Evolutionary conservation across 345 rosid genomes (phyloP), one percentile per base, ranked within the genome.

Genomic region (Stellera chamaejasme): DNA sequence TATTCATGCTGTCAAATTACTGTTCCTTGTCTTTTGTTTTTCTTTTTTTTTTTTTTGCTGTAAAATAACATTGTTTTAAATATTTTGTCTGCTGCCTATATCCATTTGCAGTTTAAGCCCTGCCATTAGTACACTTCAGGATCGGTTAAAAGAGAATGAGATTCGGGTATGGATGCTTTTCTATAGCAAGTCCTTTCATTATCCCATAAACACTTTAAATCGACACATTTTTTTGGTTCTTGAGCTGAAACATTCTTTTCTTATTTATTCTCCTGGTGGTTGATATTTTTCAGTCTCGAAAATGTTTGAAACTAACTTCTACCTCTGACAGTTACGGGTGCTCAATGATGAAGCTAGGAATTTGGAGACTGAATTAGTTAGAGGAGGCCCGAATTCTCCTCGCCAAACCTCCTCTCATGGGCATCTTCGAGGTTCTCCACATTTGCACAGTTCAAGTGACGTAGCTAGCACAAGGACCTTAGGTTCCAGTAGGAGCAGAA

Each of bases 61-160:
- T 49, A 10, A 16, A 16, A 25, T 49, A 5, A 45, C 0, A 2
- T 11, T 19, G 23, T 36, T 43, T 46, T 11, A n/a, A 47, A 19
- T 69, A 54, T 61, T 65, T 55, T 45, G 41, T 49, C 52, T 62
- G 39, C 16, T 59, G 64, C 63, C 67, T 52, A 13, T 64, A 45
- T 23, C 43, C 28, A 19, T 57, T 27, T 66, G 59, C 84, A 89
- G 97, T 77, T 77, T 93, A 77, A 89, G 90, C 77, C 99, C 99
- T 15, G 94, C 99, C 57, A 81, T 93, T 50, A 77, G 50, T 54
- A 82, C 85, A 48, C 99, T 93, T 66, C 88, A 93, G 58, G 99
- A 82, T 56, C 83, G 85, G 64, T 58, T 87, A 78, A 82, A 67
- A 59, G 99, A 93, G 76, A 93, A 89, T 59, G 91, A 87, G 66